Evolutionary conservation across 768 basidiomycete genomes (phyloP).

Genomic region (Pulveroboletus sp.): DNA sequence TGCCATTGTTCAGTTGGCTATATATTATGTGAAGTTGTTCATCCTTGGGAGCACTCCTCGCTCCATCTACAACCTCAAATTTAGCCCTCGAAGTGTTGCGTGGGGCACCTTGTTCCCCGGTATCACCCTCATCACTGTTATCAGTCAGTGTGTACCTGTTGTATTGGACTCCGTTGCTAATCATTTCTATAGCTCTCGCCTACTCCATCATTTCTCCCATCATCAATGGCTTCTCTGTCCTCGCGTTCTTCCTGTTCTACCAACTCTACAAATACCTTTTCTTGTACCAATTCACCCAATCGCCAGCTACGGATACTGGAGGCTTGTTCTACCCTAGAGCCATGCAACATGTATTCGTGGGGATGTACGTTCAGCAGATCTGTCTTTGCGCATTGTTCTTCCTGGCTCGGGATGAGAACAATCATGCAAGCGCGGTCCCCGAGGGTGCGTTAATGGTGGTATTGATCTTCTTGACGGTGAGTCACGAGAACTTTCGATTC

Average conservation of each 20-base stretch:
- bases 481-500: constrained; percentile 19
- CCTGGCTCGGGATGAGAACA: constrained; percentile 58
- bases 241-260: constrained; percentile 82
- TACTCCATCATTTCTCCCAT: constrained; percentile 91
- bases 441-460: constrained; percentile 84
- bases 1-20: constrained; percentile 62
- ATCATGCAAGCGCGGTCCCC: constrained; percentile 54
- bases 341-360: constrained; percentile 89
- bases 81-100: constrained; percentile 55
- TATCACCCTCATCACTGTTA: constrained; percentile 77
- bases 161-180: background rate
- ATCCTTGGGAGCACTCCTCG: constrained; percentile 88
- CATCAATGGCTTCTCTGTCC: constrained; percentile 84
- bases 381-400: constrained; percentile 89
- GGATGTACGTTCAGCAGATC: constrained; percentile 86
- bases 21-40: constrained; percentile 91
- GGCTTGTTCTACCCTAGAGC: constrained; percentile 96
- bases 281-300: constrained; percentile 74
- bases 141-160: constrained; percentile 48
- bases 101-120: constrained; percentile 76
- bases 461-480: constrained; percentile 76
- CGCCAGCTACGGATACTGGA: constrained; percentile 71
- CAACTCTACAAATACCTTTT: constrained; percentile 84
- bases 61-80: constrained; percentile 80
- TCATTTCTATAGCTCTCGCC: constrained; percentile 47